Percentiles rank a stretch among this genome's conserved stretches.
phyloP scores from a whole-genome alignment of 2,329 filamentous ascomycete genomes.

The Colletotrichum nymphaeae region DNA sequence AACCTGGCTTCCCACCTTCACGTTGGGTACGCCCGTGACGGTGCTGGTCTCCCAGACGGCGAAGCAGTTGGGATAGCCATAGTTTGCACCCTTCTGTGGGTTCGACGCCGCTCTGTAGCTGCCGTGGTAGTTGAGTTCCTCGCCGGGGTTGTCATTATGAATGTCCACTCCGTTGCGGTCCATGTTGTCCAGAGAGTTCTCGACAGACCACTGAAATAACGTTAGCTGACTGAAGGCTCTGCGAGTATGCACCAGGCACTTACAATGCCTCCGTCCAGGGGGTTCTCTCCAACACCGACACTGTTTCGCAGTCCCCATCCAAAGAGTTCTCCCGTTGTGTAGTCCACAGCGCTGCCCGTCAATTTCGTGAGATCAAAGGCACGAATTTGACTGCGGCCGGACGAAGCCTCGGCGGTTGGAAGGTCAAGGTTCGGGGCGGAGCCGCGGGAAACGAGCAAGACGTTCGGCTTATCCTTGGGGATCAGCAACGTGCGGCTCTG shows the following conservation, averaged over 20 bases:
- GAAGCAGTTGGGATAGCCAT: constrained; percentile 58
- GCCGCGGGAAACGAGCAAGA: constrained; percentile 75
- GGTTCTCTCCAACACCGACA: constrained; percentile 75
- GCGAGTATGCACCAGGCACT: neutral
- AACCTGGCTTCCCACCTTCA: constrained; percentile 64
- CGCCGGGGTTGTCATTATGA: constrained; percentile 76
- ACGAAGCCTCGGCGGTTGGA: constrained; percentile 59
- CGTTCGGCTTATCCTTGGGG: constrained; percentile 63
- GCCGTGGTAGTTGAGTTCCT: constrained; percentile 81
- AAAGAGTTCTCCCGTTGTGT: constrained; percentile 59
- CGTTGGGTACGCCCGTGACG: constrained; percentile 52
- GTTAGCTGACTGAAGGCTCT: neutral
- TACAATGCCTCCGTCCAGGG: constrained; percentile 57
- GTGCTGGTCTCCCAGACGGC: constrained; percentile 67
- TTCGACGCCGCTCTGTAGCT: constrained; percentile 55
- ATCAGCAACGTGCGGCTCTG: constrained; percentile 75
- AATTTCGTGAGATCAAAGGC: constrained; percentile 58
- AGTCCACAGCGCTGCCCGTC: constrained; percentile 53
- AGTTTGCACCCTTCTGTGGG: constrained; percentile 45
- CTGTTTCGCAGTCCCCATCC: constrained; percentile 81
- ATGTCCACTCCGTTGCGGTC: constrained; percentile 68
- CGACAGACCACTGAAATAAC: constrained; percentile 62
- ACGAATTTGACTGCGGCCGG: constrained; percentile 75
- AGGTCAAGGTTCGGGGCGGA: constrained; percentile 72
- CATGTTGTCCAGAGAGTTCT: constrained; percentile 78